Evolutionary conservation across 306 rosid genomes (phyloP), one percentile per base, ranked within the genome.

Genomic region (Luffa aegyptiaca): DNA sequence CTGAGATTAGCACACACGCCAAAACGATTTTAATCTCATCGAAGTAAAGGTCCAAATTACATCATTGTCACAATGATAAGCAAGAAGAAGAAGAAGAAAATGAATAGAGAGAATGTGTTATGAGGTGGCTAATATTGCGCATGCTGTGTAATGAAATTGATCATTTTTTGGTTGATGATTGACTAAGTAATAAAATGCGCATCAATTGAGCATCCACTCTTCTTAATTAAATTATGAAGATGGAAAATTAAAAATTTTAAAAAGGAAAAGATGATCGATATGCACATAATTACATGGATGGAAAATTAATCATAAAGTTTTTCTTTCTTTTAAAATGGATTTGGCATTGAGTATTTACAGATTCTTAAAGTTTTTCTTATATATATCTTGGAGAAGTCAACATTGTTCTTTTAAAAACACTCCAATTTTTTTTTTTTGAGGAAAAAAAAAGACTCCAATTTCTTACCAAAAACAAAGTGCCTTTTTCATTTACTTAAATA

Each of bases 291-390:
- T 74, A 81, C 39, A 65, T 51, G 66, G 83, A 83, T 56, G 75
- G 86, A 87, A 82, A 83, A 74, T 77, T 68, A 45, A 65, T 17
- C 57, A 45, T 26, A 71, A 64, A 76, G 78, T 41, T 53, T 58
- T 51, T 59, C 53, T 79, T 55, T 20, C 37, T 44, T 71, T 85
- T 79, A 69, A 78, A 85, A 49, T 59, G 84, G 90, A 88, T 88
- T 81, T 85, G 82, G 84, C 80, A 84, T 77, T 82, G 84, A 90
- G 84, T 88, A 74, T 82, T 39, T 84, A 46, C 62, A 76, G 89
- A 81, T 85, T 75, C 82, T 79, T 80, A 83, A 80, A 56, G 37
- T 33, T 61, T 61, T 63, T 52, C 70, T 76, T 79, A 31, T 46
- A 33, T 79, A 31, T 46, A 33, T 33, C 37, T 11, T 72, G 5